Base-by-base conservation (phyloP, 306 rosid genomes). In the Cicer judaicum region DNA sequence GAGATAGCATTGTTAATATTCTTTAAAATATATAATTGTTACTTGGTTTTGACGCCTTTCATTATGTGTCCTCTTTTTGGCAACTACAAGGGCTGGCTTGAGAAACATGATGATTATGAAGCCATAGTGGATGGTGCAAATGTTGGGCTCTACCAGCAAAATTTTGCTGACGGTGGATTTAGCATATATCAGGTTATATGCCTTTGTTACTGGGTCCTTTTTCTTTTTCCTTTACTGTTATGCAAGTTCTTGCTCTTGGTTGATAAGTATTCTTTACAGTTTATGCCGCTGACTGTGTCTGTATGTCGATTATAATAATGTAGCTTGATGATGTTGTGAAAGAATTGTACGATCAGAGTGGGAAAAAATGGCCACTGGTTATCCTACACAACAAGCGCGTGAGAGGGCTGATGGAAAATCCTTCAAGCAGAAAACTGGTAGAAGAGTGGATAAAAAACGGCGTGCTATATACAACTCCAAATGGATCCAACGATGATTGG, bases 401-500 rank as follows among this genome's bases (percentile, higher is more conserved):
- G 56, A 52, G 79, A 63, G 86, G 87, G 57, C 90, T 90, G 50
- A 41, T 88, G 85, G 94, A 90, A 64, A 89, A 88, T 64, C 85
- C 88, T 64, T 88, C 85, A n/a, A 82, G 83, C 59, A 86, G 90
- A 80, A 83, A 80, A 14, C 10, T 89, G 70, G 76, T 91, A 11
- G 84, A 86, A 77, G 96, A 90, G 78, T 94, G 97, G 98, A 86
- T 84, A 73, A 83, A 82, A 71, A 86, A 86, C 12, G 98, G 85
- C 16, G 78, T 79, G 55, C 95, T 94, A 55, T 94, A 91, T 84
- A 80, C 87, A 10, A 94, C 98, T 10, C 98, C 97, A 13, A 86
- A 55, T 63, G 95, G 98, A 73, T 94, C 97, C 53, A 94, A 94
- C 61, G 97, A 94, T 72, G 98, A 94, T 82, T 94, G 98, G 97